Conservation (phyloP, 106 monocot species). For the Ottelia alismoides region DNA sequence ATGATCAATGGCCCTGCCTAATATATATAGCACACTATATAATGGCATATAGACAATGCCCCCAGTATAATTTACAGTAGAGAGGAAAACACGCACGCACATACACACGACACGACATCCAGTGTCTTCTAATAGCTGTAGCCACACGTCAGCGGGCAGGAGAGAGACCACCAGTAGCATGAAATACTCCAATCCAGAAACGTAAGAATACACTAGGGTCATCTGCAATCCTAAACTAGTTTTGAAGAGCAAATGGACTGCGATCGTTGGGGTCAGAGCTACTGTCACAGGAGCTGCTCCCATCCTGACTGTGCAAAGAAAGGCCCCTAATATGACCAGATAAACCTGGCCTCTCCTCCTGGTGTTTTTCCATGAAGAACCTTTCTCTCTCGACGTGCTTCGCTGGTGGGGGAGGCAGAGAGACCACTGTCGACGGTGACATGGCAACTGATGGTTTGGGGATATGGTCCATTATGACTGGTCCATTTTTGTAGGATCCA, state of each 20-base stretch:
- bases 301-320: slow-evolving; percentile 6
- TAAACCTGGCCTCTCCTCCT: slow-evolving; percentile 1
- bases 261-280: slow-evolving; percentile 9
- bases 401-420: slow-evolving; percentile 52
- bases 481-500: slow-evolving; percentile 25
- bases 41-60: too few relatives aligned
- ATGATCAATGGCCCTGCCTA: too few relatives aligned
- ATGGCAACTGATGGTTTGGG: neutral
- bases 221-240: too few relatives aligned
- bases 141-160: too few relatives aligned
- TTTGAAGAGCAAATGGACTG: slow-evolving; percentile 2
- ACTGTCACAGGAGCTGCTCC: slow-evolving; percentile 10
- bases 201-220: too few relatives aligned
- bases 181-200: too few relatives aligned
- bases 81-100: too few relatives aligned
- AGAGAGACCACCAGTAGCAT: too few relatives aligned
- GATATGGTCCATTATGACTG: slow-evolving; percentile 5
- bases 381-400: slow-evolving; percentile 12
- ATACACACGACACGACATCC: too few relatives aligned
- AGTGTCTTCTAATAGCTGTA: too few relatives aligned
- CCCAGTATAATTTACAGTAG: too few relatives aligned
- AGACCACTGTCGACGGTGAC: slow-evolving; percentile 30
- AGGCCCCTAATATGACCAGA: slow-evolving; percentile 6
- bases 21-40: too few relatives aligned
- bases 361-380: slow-evolving; percentile 11